Evolutionary conservation across 169 alveolate species (phyloP), one percentile per base, ranked within the genome.

Genomic region (Plasmodium falciparum): DNA sequence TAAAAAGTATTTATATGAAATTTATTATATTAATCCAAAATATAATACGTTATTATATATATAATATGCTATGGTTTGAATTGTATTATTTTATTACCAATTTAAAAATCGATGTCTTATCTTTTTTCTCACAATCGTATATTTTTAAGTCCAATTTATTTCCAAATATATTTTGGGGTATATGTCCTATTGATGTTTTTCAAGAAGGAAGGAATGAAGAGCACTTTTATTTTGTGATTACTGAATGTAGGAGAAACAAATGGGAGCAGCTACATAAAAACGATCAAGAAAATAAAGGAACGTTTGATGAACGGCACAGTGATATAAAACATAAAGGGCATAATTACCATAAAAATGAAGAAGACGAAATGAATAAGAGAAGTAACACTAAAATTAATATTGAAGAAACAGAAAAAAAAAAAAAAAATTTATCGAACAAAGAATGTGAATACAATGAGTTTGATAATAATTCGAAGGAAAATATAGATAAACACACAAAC

Each of bases 41-140:
- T 26, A 86, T 73, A 5, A 74, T 86, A 24, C 73, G 92, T 50
- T 71, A 86, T 52, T 86, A 86, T 50, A 86, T 86, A 49, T 15
- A 52, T 54, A 72, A 86, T 63, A 86, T 86, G 92, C 52, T 86
- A 13, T 86, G 92, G 92, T 86, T 71, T 56, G 92, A 86, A 67
- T 45, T 86, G 9, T 86, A 72, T 45, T 70, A 86, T 66, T 86
- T 86, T 61, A 56, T 73, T 12, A 71, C 78, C 4, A 54, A 20
- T 73, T 47, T 86, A 58, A 71, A 72, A 66, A 66, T 86, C 20
- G 92, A 86, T 39, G 43, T 86, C 9, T 63, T 61, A 8, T 86
- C 92, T 33, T 86, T 86, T 86, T 86, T 86, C 66, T 71, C 92
- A 11, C 58, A 72, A 29, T 17, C 75, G 1, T 72, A 86, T 65